A percentile compares a stretch with the other conserved stretches of the same genome.
Evolutionary conservation across 768 basidiomycete genomes (phyloP).

Genomic region (Russula ochroleuca): DNA sequence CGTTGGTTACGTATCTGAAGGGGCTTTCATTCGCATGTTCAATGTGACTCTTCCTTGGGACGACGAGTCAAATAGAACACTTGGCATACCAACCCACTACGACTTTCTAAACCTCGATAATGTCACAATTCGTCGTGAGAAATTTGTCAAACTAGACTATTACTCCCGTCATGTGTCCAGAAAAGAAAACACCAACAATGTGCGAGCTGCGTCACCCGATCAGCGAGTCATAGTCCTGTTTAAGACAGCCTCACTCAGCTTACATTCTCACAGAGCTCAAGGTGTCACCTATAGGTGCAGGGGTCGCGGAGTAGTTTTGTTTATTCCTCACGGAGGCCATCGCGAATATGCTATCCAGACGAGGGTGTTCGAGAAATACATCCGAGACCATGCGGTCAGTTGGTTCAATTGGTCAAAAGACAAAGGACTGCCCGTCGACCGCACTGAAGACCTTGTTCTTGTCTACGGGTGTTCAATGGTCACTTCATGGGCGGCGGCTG

Average conservation of each 20-base stretch:
- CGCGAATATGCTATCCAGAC: not conserved
- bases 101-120: not conserved
- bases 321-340: not conserved
- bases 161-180: not conserved
- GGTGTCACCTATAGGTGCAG: not conserved
- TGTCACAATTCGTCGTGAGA: not conserved
- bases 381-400: not conserved
- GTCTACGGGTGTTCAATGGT: conserved; percentile 12
- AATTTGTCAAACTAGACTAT: not conserved
- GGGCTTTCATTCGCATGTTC: conserved; percentile 26
- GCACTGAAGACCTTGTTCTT: conserved; percentile 17
- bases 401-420: not conserved
- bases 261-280: not conserved
- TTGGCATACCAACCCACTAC: not conserved
- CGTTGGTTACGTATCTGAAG: conserved; percentile 25
- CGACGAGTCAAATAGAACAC: not conserved
- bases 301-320: not conserved
- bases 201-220: not conserved
- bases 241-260: not conserved
- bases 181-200: not conserved
- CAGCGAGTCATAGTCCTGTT: not conserved
- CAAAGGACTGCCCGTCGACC: not conserved
- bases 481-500: conserved; percentile 5
- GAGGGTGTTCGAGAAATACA: not conserved
- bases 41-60: conserved; percentile 13